These are phyloP conservation scores for Eucalyptus virginea DNA, from an alignment of 345 rosid genomes.

Conservation along the genomic window DNA sequence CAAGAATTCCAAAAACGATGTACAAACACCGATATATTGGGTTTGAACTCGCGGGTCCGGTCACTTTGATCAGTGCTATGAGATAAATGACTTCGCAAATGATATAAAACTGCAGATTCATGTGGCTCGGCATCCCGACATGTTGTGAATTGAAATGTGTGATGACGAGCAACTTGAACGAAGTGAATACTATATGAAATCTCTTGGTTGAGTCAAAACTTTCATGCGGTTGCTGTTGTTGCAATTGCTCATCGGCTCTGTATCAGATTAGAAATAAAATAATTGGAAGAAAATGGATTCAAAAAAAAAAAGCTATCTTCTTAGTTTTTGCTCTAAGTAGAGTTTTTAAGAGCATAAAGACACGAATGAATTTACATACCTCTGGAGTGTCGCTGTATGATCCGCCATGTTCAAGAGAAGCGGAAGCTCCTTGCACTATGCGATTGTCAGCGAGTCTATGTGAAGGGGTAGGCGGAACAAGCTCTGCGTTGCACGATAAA, in stretches of 20 bases:
- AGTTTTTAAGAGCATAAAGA: no score
- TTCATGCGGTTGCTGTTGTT: fast-evolving
- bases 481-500: no score
- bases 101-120: neutral
- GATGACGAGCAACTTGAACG: neutral
- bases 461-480: no score
- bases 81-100: neutral
- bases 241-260: fast-evolving
- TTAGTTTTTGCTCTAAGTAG: no score
- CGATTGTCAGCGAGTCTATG: fast-evolving
- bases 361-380: neutral
- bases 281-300: no score
- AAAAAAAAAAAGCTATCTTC: no score
- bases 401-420: no score
- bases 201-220: neutral
- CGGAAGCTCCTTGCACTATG: no score
- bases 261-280: fast-evolving
- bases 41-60: fast-evolving
- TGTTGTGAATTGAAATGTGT: fast-evolving
- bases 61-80: neutral
- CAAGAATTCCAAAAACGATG: neutral
- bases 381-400: neutral
- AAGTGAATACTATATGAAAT: neutral
- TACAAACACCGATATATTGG: neutral
- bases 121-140: fast-evolving